Conservation (phyloP, 768 basidiomycete genomes). For the Boletus rubroflammeus region DNA sequence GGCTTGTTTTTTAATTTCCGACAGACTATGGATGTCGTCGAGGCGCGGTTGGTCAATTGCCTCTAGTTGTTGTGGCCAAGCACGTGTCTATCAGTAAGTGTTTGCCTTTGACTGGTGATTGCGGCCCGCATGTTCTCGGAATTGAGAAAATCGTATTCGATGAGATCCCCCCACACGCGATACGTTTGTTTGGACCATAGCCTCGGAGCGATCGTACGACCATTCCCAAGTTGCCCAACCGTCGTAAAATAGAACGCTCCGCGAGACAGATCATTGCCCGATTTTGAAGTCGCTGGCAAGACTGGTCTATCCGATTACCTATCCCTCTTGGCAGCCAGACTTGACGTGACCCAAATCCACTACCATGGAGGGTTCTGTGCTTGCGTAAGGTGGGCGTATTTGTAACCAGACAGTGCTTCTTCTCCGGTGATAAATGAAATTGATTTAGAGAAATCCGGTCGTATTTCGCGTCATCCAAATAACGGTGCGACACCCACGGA, state of each 20-base stretch:
- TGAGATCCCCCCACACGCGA: slow-evolving; percentile 7
- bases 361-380: neutral
- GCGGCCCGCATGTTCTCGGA: neutral
- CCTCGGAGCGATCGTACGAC: neutral
- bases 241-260: slow-evolving; percentile 9
- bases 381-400: slow-evolving; percentile 24
- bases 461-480: slow-evolving; percentile 11
- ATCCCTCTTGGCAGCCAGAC: neutral
- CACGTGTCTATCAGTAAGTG: slow-evolving; percentile 6
- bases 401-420: slow-evolving; percentile 16
- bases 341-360: slow-evolving; percentile 3
- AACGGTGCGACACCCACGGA: slow-evolving; percentile 20
- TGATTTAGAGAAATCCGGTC: slow-evolving; percentile 13
- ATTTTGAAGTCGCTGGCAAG: neutral
- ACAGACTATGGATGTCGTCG: slow-evolving; percentile 4
- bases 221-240: too few relatives aligned
- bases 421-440: slow-evolving; percentile 28
- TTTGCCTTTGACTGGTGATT: slow-evolving; percentile 2
- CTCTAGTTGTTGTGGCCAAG: too few relatives aligned
- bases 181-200: neutral
- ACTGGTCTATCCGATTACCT: slow-evolving; percentile 12
- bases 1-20: slow-evolving; percentile 25
- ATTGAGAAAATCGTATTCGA: slow-evolving; percentile 3
- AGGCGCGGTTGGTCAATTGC: slow-evolving; percentile 7
- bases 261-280: neutral